A percentile compares a stretch with the other conserved stretches of the same genome.
These are phyloP conservation scores for Thelonectria discophora DNA, from an alignment of 2,329 filamentous ascomycete species.

Conservation along the genomic window DNA sequence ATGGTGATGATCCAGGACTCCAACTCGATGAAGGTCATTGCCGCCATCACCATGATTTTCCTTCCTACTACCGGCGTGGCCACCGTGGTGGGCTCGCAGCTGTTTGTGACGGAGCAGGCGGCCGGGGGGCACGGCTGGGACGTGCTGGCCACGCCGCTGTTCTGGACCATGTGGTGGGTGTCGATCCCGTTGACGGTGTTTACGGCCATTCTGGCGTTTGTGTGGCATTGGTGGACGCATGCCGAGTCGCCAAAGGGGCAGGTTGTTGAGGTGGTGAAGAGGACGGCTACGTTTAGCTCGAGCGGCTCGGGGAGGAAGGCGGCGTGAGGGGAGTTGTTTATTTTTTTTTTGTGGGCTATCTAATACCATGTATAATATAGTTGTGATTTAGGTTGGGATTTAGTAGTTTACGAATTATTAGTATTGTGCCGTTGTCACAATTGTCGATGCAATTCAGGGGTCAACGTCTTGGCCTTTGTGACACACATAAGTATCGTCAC, in stretches of 20 bases:
- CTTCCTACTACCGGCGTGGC: conserved; percentile 50
- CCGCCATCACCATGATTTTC: conserved; percentile 50
- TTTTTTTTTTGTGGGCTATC: background rate
- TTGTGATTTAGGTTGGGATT: background rate
- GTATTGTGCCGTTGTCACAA: too few relatives aligned
- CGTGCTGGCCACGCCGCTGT: conserved; percentile 39
- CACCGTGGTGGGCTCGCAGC: conserved; percentile 43
- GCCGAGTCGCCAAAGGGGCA: conserved; percentile 33
- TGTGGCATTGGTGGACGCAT: conserved; percentile 45
- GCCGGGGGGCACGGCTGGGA: conserved; percentile 34
- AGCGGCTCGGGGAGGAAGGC: conserved; percentile 16
- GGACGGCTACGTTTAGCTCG: conserved; percentile 34
- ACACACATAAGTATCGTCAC: too few relatives aligned
- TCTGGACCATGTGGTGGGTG: conserved; percentile 45
- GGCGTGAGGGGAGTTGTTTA: background rate
- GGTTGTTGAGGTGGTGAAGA: conserved; percentile 33
- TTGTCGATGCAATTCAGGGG: too few relatives aligned
- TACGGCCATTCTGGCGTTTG: conserved; percentile 36
- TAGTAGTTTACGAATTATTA: too few relatives aligned
- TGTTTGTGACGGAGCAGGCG: conserved; percentile 36
- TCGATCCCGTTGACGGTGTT: conserved; percentile 42
- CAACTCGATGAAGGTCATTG: conserved; percentile 50
- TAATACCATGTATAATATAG: background rate
- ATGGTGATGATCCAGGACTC: conserved; percentile 47
- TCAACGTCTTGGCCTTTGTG: too few relatives aligned